These are phyloP conservation scores for Berkeleyomyces basicola DNA, from an alignment of 2,329 filamentous ascomycete species.

Conservation along the genomic window DNA sequence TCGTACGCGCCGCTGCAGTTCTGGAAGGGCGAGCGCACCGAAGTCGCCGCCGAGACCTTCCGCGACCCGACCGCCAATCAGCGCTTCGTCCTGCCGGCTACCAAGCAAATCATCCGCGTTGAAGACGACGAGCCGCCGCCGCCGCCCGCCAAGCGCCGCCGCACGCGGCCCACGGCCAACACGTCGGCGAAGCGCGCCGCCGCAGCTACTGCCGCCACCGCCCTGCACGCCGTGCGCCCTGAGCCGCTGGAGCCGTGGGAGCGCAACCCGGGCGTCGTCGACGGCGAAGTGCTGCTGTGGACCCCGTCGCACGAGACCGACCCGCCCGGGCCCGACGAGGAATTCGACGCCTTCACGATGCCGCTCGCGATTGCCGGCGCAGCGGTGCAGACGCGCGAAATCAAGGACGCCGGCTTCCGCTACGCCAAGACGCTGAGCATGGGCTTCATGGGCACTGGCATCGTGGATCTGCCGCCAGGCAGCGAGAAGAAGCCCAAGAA, in stretches of 20 bases:
- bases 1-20: slow-evolving; percentile 65
- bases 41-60: slow-evolving; percentile 46
- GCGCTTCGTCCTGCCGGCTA: slow-evolving; percentile 42
- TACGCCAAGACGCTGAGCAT: slow-evolving; percentile 78
- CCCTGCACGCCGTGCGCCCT: slow-evolving; percentile 29
- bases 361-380: slow-evolving; percentile 39
- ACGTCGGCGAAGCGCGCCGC: not conserved
- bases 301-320: slow-evolving; percentile 38
- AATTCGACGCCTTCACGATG: slow-evolving; percentile 36
- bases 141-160: slow-evolving; percentile 19
- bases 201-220: not conserved
- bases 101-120: slow-evolving; percentile 63
- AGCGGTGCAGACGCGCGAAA: slow-evolving; percentile 40
- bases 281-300: slow-evolving; percentile 48
- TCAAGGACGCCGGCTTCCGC: slow-evolving; percentile 54
- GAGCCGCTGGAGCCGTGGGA: slow-evolving; percentile 55
- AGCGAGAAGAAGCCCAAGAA: slow-evolving; percentile 83
- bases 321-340: slow-evolving; percentile 37
- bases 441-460: slow-evolving; percentile 74
- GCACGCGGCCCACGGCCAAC: slow-evolving; percentile 7
- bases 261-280: slow-evolving; percentile 43
- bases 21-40: slow-evolving; percentile 71
- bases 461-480: slow-evolving; percentile 74
- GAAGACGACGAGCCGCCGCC: slow-evolving; percentile 35
- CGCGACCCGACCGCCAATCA: slow-evolving; percentile 18